Base-by-base conservation (phyloP, 306 rosid genomes). In the Lablab purpureus region DNA sequence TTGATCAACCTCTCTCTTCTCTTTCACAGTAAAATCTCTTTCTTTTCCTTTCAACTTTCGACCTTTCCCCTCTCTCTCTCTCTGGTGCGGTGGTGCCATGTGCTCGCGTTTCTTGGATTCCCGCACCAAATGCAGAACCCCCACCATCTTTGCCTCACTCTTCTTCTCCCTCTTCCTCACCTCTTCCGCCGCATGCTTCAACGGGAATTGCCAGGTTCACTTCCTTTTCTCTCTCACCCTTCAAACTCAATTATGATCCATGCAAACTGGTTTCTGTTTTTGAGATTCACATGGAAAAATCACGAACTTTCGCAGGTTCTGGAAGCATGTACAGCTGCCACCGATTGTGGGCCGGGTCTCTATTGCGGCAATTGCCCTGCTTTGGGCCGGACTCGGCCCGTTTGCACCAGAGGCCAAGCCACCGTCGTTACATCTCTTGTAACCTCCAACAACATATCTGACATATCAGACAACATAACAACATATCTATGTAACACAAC, bases 321-420 rank as follows among this genome's bases (percentile, higher is more conserved):
- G 59, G 93, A 92, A 84, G 78, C 98, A 81, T 94, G 98, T 78
- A 77, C 92, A 5, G 84, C 90, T 13, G 72, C 91, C 46, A 67
- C 88, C 21, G 94, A 92, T 83, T 94, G 98, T 80, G 91, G 91
- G 2, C 22, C 91, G 7, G 92, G 97, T 21, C 91, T 89, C 37
- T 94, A 94, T 79, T 94, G 98, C 82, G 94, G 97, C 56, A 91
- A 92, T 81, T 94, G 97, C 78, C 97, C 98, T 81, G 87, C 91
- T 84, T 63, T 84, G 46, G 97, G 91, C 40, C 82, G 81, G 76
- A 85, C 79, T 25, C 92, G 66, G 47, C 96, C 94, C 30, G 27
- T 89, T 34, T 94, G 98, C 72, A 90, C 88, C 78, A 88, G 98
- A 87, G 97, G 93, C 76, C 94, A 89, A 82, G 88, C 93, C 28